A percentile compares a stretch with the other conserved stretches of the same genome.
Evolutionary conservation across 1,284 basidiomycete genomes (phyloP).

Genomic region (Tilletiopsis washingtonensis): DNA sequence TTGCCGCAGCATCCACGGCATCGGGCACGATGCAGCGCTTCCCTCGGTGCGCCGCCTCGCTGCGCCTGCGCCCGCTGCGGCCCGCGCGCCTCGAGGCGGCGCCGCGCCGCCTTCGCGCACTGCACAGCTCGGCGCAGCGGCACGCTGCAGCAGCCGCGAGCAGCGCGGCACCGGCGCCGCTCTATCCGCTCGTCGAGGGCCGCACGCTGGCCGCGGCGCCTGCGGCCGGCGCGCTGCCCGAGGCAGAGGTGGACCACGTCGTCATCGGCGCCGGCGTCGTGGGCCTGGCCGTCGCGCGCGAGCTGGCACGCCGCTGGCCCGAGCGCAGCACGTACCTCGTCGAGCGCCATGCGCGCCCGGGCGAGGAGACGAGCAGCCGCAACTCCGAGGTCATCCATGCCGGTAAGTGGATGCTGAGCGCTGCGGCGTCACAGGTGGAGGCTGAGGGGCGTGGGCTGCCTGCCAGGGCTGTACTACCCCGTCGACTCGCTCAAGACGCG

Average conservation of each 20-base stretch:
- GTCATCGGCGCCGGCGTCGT: slow-evolving; percentile 88
- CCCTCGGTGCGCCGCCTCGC: no score
- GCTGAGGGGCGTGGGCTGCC: no score
- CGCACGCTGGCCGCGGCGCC: no score
- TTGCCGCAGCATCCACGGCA: no score
- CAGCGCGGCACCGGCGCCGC: neutral
- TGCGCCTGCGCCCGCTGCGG: no score
- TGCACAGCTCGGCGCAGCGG: no score
- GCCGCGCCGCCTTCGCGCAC: no score
- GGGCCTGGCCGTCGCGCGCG: slow-evolving; percentile 76
- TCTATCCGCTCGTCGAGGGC: neutral
- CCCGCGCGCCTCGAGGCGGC: no score
- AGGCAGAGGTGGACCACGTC: slow-evolving; percentile 73
- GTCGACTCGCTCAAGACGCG: slow-evolving; percentile 95
- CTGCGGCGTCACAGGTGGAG: no score
- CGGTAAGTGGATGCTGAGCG: no score
- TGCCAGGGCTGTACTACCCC: slow-evolving; percentile 70
- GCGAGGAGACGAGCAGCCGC: slow-evolving; percentile 56
- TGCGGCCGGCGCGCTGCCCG: slow-evolving; percentile 52
- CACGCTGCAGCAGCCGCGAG: no score
- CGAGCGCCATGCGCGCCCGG: slow-evolving; percentile 59
- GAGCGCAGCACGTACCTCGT: slow-evolving; percentile 72
- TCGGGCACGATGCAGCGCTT: no score
- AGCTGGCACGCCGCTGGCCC: slow-evolving; percentile 62
- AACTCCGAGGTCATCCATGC: slow-evolving; percentile 96